Evolutionary conservation across 257 asterid genomes (phyloP), one percentile per base, ranked within the genome.

Genomic region (Vinca minor): DNA sequence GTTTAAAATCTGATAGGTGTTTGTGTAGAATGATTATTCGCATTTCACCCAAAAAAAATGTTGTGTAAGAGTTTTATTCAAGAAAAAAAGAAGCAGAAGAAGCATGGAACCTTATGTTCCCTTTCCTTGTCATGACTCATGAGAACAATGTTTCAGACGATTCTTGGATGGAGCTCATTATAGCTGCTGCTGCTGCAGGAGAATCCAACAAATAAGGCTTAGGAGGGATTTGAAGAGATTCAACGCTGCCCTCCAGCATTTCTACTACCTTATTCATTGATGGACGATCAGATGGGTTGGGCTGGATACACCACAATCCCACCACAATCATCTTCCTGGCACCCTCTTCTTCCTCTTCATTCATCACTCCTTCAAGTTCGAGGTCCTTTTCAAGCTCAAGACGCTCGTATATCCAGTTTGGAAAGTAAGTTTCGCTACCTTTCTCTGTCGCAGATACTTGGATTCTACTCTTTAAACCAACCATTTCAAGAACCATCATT

Each of bases 231-330:
- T 78, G 76, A 39, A 85, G 65, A 18, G 81, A 78, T 21, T 75
- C 66, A 56, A 76, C 39, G 47, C 67, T 71, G 45, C 83, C 87
- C 75, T 87, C 78, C 42, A 85, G 64, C 94, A 83, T 87, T 57
- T 85, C 88, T 49, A 85, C 82, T 39, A 81, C 87, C 71, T 73
- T 78, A 29, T 74, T 74, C 70, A 83, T 87, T 9, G 88, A 63
- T 26, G 94, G 94, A 35, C 94, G 69, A 29, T 79, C 85, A 9
- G 71, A 54, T 11, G 95, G 88, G 13, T 78, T 77, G 18, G 78
- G 79, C 64, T 83, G 91, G 65, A 77, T 83, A 78, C 95, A 85
- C 90, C 91, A 87, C 32, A 87, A 59, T 5, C 93, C 90, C 8
- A 78, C 83, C 65, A 85, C 38, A 18, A 83, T 55, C 85, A 87